Percentiles rank a stretch among this genome's conserved stretches.
Evolutionary conservation across 2,329 filamentous ascomycete genomes (phyloP).

Genomic region (Penicillium sp.): DNA sequence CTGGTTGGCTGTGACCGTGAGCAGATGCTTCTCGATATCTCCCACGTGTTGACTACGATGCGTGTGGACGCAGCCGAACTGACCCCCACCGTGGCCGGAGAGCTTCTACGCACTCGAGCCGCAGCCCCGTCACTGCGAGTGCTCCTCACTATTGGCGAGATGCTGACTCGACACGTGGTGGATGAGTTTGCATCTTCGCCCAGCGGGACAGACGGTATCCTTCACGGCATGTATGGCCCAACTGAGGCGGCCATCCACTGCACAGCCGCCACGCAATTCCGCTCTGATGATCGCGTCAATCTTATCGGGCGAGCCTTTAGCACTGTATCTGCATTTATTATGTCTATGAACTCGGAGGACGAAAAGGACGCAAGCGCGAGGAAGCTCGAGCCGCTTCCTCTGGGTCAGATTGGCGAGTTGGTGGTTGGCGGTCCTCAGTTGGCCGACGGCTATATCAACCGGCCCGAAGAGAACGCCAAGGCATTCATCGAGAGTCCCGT

Average conservation of each 20-base stretch:
- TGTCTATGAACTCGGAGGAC: conserved; percentile 44
- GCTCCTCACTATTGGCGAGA: conserved; percentile 84
- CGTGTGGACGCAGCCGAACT: conserved; percentile 78
- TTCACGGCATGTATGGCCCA: conserved; percentile 92
- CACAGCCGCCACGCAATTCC: conserved; percentile 63
- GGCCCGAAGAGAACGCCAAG: conserved; percentile 64
- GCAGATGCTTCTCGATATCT: conserved; percentile 68
- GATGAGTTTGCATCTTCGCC: conserved; percentile 66
- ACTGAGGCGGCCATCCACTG: conserved; percentile 91
- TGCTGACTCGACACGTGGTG: conserved; percentile 73
- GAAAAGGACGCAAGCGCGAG: conserved; percentile 3
- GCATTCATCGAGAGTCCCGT: conserved; percentile 62
- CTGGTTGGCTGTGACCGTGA: conserved; percentile 65
- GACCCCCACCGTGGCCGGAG: conserved; percentile 79
- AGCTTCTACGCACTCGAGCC: conserved; percentile 61
- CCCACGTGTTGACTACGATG: conserved; percentile 58
- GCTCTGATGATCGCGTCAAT: conserved; percentile 50
- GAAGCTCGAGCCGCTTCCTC: conserved; percentile 51
- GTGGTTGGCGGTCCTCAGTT: conserved; percentile 75
- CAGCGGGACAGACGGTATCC: conserved; percentile 50
- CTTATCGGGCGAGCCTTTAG: conserved; percentile 74
- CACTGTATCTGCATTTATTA: conserved; percentile 72
- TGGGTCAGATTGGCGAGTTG: conserved; percentile 69
- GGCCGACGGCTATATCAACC: conserved; percentile 74
- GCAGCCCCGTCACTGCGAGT: conserved; percentile 63